Conservation (phyloP, 768 basidiomycete species). For the Butyriboletus loyo region DNA sequence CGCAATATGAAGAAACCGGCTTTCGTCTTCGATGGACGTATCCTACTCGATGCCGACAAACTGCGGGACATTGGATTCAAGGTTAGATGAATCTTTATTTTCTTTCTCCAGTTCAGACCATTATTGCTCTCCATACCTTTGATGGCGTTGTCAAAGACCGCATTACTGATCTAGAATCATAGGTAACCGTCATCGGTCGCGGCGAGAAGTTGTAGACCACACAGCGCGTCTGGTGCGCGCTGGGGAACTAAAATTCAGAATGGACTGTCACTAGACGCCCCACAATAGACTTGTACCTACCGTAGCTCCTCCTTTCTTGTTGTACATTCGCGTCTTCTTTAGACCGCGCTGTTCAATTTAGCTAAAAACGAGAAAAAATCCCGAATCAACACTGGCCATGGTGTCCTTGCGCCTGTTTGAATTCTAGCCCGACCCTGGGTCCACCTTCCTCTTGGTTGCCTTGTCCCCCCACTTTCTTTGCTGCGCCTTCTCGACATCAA, state of each 20-base stretch:
- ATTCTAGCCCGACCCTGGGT: no score
- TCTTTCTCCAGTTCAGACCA: neutral
- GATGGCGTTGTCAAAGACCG: conserved; percentile 6
- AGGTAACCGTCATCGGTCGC: conserved; percentile 63
- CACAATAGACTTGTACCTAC: conserved; percentile 3
- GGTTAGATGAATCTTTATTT: conserved; percentile 34
- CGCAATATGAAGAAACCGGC: conserved; percentile 95
- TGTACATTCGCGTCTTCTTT: neutral
- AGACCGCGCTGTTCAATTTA: conserved; percentile 8
- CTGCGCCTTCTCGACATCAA: no score
- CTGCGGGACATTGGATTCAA: conserved; percentile 89
- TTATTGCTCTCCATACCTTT: neutral
- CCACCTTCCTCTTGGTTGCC: no score
- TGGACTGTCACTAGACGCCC: conserved; percentile 7
- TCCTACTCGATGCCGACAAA: conserved; percentile 79
- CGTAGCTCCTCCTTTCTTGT: neutral
- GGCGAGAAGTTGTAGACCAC: conserved; percentile 38
- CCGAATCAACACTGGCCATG: neutral
- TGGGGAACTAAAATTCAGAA: neutral
- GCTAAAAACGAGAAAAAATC: conserved; percentile 6
- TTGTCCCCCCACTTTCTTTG: neutral
- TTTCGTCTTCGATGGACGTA: conserved; percentile 91
- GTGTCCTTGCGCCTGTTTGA: no score
- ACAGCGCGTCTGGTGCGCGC: neutral
- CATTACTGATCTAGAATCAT: conserved; percentile 1